Conservation (phyloP, 768 basidiomycete species). For the Leucogyrophana mollusca region DNA sequence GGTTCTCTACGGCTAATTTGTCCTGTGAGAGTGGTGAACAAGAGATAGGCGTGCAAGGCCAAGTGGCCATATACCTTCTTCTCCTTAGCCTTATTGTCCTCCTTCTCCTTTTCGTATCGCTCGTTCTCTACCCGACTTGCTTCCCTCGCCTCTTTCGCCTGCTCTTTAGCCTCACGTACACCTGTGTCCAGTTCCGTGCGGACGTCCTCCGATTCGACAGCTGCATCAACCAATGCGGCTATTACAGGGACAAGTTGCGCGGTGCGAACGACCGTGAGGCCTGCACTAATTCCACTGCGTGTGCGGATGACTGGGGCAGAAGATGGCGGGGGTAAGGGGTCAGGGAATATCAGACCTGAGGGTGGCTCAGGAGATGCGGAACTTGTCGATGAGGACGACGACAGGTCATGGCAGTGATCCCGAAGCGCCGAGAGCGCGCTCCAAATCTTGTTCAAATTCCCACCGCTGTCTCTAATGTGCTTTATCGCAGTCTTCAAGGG, state of each 20-base stretch:
- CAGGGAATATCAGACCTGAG: constrained; percentile 42
- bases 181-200: constrained; percentile 65
- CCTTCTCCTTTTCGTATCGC: constrained; percentile 36
- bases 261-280: constrained; percentile 38
- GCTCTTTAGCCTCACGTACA: constrained; percentile 53
- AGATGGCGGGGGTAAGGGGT: constrained; percentile 57
- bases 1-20: constrained; percentile 42
- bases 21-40: constrained; percentile 30
- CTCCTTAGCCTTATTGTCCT: constrained; percentile 54
- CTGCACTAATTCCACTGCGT: constrained; percentile 39
- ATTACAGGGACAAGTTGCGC: constrained; percentile 71
- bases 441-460: constrained; percentile 67
- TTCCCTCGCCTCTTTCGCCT: constrained; percentile 49
- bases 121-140: constrained; percentile 32
- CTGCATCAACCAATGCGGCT: constrained; percentile 53
- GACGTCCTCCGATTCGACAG: constrained; percentile 43
- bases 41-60: constrained; percentile 1
- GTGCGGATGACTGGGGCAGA: constrained; percentile 41
- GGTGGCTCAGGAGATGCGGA: constrained; percentile 8
- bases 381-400: constrained; percentile 6
- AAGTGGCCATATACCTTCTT: constrained; percentile 33
- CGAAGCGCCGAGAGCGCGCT: constrained; percentile 48
- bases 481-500: constrained; percentile 39
- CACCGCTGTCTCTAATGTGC: constrained; percentile 51
- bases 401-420: constrained; percentile 17